These are phyloP conservation scores for Ogataea pignaliae DNA, from an alignment of 805 yeast species.

Conservation along the genomic window DNA sequence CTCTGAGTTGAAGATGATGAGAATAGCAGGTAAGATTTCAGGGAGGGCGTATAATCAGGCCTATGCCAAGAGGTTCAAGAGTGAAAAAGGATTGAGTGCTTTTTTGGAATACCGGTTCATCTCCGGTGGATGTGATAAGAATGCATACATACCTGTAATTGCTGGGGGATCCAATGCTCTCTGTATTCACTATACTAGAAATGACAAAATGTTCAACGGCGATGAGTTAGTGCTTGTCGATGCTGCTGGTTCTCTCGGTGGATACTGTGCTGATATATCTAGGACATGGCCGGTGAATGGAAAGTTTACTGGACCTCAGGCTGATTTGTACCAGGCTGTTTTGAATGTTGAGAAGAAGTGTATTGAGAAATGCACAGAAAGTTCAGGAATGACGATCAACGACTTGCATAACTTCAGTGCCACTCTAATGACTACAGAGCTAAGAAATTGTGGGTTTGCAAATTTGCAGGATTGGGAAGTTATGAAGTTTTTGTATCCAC, in stretches of 20 bases:
- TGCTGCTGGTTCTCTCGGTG: conserved; percentile 92
- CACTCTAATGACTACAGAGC: conserved; percentile 51
- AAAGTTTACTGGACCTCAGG: conserved; percentile 69
- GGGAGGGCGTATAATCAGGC: conserved; percentile 83
- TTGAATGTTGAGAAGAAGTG: conserved; percentile 76
- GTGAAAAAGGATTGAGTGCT: conserved; percentile 77
- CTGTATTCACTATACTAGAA: conserved; percentile 90
- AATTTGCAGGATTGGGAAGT: conserved; percentile 47
- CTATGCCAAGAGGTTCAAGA: conserved; percentile 56
- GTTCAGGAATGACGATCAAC: conserved; percentile 50
- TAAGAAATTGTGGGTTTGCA: conserved; percentile 68
- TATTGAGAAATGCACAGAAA: conserved; percentile 62
- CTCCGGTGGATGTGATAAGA: conserved; percentile 81
- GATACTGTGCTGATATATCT: conserved; percentile 93
- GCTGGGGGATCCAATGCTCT: conserved; percentile 91
- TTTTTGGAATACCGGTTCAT: conserved; percentile 79
- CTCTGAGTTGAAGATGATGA: conserved; percentile 73
- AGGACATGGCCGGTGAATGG: conserved; percentile 93
- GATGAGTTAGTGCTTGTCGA: conserved; percentile 84
- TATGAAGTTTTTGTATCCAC: conserved; percentile 70
- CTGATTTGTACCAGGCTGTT: conserved; percentile 85
- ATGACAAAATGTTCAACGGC: conserved; percentile 72
- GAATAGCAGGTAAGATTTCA: conserved; percentile 77
- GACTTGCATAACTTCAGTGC: conserved; percentile 75
- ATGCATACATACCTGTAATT: conserved; percentile 93